A percentile compares a stretch with the other conserved stretches of the same genome.
phyloP scores from a whole-genome alignment of 192 early-diverging fungal genomes.

The Coemansia sp. region DNA sequence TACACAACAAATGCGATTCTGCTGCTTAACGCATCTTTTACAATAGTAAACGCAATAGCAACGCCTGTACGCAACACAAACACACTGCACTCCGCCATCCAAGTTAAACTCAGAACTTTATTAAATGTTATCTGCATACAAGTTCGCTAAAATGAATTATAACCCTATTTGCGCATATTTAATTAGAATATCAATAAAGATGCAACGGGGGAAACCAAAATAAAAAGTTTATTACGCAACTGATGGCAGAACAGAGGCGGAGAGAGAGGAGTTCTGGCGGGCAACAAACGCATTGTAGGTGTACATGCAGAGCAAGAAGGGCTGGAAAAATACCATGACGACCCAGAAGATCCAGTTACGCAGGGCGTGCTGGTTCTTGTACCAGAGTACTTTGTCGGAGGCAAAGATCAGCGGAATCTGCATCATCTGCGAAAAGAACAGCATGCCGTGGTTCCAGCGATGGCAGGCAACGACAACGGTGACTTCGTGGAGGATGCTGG shows the following conservation, averaged over 20 bases:
- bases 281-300: constrained; percentile 36
- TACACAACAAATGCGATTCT: too few relatives aligned
- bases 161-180: too few relatives aligned
- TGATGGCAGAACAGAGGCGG: not conserved
- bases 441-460: constrained; percentile 50
- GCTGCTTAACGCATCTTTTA: too few relatives aligned
- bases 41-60: too few relatives aligned
- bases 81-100: too few relatives aligned
- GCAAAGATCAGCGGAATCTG: constrained; percentile 85
- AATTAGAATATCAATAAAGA: too few relatives aligned
- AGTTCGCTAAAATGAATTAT: too few relatives aligned
- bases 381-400: constrained; percentile 58
- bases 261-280: not conserved
- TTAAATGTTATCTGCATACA: too few relatives aligned
- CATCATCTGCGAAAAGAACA: constrained; percentile 55
- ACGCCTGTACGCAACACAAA: too few relatives aligned
- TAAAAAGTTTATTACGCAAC: not conserved
- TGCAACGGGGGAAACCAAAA: too few relatives aligned
- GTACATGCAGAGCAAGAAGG: constrained; percentile 77
- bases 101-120: too few relatives aligned
- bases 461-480: constrained; percentile 41
- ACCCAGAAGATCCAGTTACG: constrained; percentile 91
- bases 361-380: constrained; percentile 64
- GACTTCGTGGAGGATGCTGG: constrained; percentile 49
- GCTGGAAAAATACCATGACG: constrained; percentile 84